A percentile compares a stretch with the other conserved stretches of the same genome.
phyloP scores from a whole-genome alignment of 495 filamentous ascomycete species.

The Thermochaetoides thermophila region DNA sequence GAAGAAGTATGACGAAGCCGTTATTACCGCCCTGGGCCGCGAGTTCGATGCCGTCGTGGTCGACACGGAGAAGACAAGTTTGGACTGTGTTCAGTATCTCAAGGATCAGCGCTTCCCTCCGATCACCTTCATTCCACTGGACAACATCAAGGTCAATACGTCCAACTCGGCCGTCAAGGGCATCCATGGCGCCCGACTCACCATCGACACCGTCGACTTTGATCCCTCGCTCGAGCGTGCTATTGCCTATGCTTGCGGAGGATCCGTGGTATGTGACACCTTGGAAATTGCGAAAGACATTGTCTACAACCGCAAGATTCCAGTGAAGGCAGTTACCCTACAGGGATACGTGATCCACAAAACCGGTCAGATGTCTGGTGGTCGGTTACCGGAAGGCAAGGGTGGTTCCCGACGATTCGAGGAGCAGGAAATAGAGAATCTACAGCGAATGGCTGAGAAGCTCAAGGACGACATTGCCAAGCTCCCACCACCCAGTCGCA shows the following conservation, averaged over 20 bases:
- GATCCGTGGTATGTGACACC: constrained; percentile 89
- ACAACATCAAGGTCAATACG: constrained; percentile 88
- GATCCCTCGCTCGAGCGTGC: constrained; percentile 76
- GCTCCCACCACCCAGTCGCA: constrained; percentile 60
- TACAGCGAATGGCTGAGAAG: constrained; percentile 52
- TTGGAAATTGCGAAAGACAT: constrained; percentile 73
- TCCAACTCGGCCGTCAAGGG: constrained; percentile 83
- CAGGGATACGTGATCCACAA: constrained; percentile 93
- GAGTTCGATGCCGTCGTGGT: constrained; percentile 91
- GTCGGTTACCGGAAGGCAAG: constrained; percentile 56
- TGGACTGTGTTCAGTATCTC: constrained; percentile 87
- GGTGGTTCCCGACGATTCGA: constrained; percentile 72
- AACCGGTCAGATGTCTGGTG: constrained; percentile 94
- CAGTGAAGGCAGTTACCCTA: constrained; percentile 85
- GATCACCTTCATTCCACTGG: constrained; percentile 84
- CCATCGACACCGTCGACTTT: constrained; percentile 93
- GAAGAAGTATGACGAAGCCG: constrained; percentile 86
- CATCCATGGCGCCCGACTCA: constrained; percentile 68
- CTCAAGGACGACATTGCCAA: constrained; percentile 54
- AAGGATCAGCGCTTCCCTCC: constrained; percentile 75
- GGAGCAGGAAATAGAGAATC: constrained; percentile 71
- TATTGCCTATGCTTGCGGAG: constrained; percentile 87
- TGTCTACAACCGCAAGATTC: constrained; percentile 70
- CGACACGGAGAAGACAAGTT: constrained; percentile 88
- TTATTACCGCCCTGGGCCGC: constrained; percentile 80